Percentiles rank a stretch among this genome's conserved stretches.
Conservation (phyloP, 1,139 yeast species). For the Ogataea hybrid region DNA sequence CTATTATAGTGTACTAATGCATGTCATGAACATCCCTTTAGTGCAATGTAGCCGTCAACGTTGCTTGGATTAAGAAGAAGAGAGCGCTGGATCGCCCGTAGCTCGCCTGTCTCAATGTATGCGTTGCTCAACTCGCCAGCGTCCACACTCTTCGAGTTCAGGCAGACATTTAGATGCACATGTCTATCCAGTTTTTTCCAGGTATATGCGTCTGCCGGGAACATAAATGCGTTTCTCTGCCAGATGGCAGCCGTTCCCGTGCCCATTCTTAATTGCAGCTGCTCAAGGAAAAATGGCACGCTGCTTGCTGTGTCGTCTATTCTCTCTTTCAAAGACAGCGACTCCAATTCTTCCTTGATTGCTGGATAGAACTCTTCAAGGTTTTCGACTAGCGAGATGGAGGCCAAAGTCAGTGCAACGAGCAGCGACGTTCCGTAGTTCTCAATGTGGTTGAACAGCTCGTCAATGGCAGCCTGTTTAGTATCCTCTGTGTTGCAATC, state of each 20-base stretch:
- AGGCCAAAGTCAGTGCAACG: conserved; percentile 74
- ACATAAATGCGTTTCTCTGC: conserved; percentile 69
- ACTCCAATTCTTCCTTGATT: conserved; percentile 62
- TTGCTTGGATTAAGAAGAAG: conserved; percentile 44
- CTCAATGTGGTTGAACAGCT: conserved; percentile 60
- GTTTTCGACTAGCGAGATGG: conserved; percentile 68
- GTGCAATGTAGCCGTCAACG: conserved; percentile 20
- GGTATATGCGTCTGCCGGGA: conserved; percentile 65
- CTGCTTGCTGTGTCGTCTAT: conserved; percentile 49
- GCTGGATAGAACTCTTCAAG: conserved; percentile 61
- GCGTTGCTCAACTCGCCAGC: conserved; percentile 53
- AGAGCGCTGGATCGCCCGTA: conserved; percentile 61
- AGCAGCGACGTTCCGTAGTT: conserved; percentile 61
- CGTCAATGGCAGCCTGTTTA: conserved; percentile 77
- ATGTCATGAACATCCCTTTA: conserved; percentile 14
- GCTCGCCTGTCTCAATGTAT: conserved; percentile 44
- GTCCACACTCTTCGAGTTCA: conserved; percentile 42
- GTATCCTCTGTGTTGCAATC: conserved; percentile 73
- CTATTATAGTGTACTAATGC: conserved; percentile 4
- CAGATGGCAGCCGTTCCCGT: conserved; percentile 39
- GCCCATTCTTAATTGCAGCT: conserved; percentile 41
- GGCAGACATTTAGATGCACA: conserved; percentile 55
- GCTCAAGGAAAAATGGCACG: conserved; percentile 60
- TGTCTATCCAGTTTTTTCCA: conserved; percentile 63
- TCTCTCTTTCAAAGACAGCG: conserved; percentile 45